phyloP scores from a whole-genome alignment of 2,329 filamentous ascomycete genomes.

The Teratosphaeria destructans region DNA sequence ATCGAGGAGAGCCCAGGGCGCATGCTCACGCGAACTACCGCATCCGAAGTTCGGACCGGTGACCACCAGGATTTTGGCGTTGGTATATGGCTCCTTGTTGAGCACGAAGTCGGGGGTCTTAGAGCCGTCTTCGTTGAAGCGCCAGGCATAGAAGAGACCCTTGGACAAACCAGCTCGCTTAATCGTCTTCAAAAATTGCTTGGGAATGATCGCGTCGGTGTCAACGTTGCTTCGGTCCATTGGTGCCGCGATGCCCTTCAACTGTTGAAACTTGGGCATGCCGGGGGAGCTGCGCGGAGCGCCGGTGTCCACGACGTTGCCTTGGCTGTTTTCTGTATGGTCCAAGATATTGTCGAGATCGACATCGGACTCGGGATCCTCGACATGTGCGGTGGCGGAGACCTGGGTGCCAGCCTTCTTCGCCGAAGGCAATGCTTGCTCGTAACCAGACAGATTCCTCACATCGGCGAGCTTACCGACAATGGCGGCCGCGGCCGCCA shows the following conservation, averaged over 20 bases:
- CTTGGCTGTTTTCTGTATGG: conserved; percentile 55
- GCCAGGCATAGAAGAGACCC: conserved; percentile 77
- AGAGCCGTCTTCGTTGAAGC: conserved; percentile 57
- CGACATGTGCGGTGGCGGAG: conserved; percentile 47
- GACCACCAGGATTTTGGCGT: conserved; percentile 79
- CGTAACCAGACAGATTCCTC: conserved; percentile 58
- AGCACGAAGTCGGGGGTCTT: conserved; percentile 78
- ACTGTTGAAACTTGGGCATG: conserved; percentile 70
- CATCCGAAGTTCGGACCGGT: conserved; percentile 94
- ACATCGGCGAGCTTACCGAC: conserved; percentile 88
- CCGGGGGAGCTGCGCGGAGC: conserved; percentile 45
- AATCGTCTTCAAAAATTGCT: conserved; percentile 98
- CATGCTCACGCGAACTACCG: conserved; percentile 85
- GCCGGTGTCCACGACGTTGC: conserved; percentile 47
- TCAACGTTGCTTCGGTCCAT: conserved; percentile 86
- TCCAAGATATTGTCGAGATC: conserved; percentile 56
- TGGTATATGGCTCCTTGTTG: conserved; percentile 78
- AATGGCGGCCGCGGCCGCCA: conserved; percentile 86
- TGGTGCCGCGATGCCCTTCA: conserved; percentile 80
- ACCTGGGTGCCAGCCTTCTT: conserved; percentile 47
- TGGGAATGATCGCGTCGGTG: conserved; percentile 98
- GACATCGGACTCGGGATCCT: conserved; percentile 49
- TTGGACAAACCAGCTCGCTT: conserved; percentile 88
- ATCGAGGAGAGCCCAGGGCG: conserved; percentile 91
- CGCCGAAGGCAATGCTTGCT: conserved; percentile 28